Percentiles rank a stretch among this genome's conserved stretches.
These are phyloP conservation scores for Clitopilus hobsonii DNA, from an alignment of 768 basidiomycete species.

Conservation along the genomic window DNA sequence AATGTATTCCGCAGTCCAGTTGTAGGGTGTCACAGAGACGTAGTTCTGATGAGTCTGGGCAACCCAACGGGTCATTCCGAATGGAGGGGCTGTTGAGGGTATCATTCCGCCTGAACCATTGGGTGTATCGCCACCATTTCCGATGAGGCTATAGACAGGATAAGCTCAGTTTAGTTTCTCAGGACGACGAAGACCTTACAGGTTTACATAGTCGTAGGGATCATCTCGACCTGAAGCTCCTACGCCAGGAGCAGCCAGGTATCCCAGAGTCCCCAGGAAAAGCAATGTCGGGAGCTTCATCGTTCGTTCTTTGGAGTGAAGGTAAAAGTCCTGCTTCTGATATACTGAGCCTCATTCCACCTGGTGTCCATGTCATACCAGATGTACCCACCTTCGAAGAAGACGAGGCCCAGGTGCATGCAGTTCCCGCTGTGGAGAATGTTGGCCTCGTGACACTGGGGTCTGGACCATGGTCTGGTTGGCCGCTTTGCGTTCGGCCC, in stretches of 20 bases:
- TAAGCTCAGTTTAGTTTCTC: background rate
- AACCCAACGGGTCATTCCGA: constrained; percentile 66
- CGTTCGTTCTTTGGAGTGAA: background rate
- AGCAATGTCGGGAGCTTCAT: background rate
- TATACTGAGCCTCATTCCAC: too few species aligned
- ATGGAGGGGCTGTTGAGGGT: constrained; percentile 51
- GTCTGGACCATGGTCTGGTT: too few species aligned
- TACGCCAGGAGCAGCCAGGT: background rate
- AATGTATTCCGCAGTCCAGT: constrained; percentile 34
- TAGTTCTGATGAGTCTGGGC: constrained; percentile 57
- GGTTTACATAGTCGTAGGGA: constrained; percentile 14
- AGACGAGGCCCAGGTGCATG: too few species aligned
- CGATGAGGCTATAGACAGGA: constrained; percentile 27
- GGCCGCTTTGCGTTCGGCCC: too few species aligned
- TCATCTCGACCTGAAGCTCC: background rate
- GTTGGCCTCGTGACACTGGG: too few species aligned
- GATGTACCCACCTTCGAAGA: too few species aligned
- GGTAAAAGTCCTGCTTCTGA: too few species aligned
- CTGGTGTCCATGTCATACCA: too few species aligned
- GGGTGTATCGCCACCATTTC: constrained; percentile 47
- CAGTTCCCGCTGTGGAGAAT: too few species aligned
- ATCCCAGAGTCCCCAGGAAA: background rate
- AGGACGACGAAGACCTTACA: background rate
- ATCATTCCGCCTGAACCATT: constrained; percentile 56
- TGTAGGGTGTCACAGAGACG: constrained; percentile 49